phyloP scores from a whole-genome alignment of 208 protist species.

The Trypanosomatidae sp. region DNA sequence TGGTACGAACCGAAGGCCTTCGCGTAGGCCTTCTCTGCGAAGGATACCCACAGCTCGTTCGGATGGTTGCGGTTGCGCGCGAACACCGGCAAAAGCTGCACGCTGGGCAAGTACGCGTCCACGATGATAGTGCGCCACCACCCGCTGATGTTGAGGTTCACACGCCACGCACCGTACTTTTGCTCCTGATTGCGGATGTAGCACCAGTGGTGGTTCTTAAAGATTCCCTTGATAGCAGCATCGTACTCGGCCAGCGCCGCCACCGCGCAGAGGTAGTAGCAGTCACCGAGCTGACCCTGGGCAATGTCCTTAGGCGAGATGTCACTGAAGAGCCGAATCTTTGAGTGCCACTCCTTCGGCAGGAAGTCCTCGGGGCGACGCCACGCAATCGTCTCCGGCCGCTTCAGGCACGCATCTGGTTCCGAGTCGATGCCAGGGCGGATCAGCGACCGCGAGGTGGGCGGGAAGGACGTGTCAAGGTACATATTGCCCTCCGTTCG shows the following conservation, averaged over 20 bases:
- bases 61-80: slow-evolving; percentile 51
- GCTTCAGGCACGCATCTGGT: slow-evolving; percentile 25
- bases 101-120: slow-evolving; percentile 81
- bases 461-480: slow-evolving; percentile 58
- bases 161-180: slow-evolving; percentile 66
- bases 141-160: slow-evolving; percentile 82
- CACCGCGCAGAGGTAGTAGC: slow-evolving; percentile 65
- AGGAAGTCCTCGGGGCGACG: slow-evolving; percentile 54
- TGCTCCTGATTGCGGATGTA: slow-evolving; percentile 40
- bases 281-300: slow-evolving; percentile 73
- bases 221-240: slow-evolving; percentile 40
- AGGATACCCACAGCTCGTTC: slow-evolving; percentile 78
- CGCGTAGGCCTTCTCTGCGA: slow-evolving; percentile 89
- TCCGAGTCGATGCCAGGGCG: slow-evolving; percentile 41
- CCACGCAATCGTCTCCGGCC: slow-evolving; percentile 41
- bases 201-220: slow-evolving; percentile 43
- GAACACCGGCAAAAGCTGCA: slow-evolving; percentile 47
- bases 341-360: slow-evolving; percentile 36
- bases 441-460: slow-evolving; percentile 38
- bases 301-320: slow-evolving; percentile 64
- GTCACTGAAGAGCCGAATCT: slow-evolving; percentile 36
- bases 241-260: slow-evolving; percentile 46
- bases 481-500: slow-evolving; percentile 39
- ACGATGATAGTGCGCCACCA: slow-evolving; percentile 79
- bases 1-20: slow-evolving; percentile 87